Conservation (phyloP, 2,329 filamentous ascomycete genomes). For the Stagonosporopsis cucurbitacearum region DNA sequence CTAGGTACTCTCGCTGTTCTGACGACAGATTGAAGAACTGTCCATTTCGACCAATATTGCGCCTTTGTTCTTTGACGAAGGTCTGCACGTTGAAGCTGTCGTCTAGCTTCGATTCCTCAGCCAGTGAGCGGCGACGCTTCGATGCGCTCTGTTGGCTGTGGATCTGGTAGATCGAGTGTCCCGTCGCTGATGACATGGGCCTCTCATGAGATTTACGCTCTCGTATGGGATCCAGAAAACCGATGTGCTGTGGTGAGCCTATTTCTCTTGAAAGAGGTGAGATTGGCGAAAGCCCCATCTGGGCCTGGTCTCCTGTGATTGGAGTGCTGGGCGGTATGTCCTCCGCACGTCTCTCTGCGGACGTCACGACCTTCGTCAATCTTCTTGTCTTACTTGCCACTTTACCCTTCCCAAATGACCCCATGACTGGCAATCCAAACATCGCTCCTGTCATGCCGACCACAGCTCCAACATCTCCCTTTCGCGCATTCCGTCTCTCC, state of each 20-base stretch:
- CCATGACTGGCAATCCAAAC: conserved; percentile 32
- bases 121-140: conserved; percentile 24
- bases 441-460: conserved; percentile 32
- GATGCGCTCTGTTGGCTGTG: conserved; percentile 25
- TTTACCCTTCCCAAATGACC: conserved; percentile 28
- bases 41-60: conserved; percentile 29
- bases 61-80: conserved; percentile 32
- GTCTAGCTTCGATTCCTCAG: conserved; percentile 22
- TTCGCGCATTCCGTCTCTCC: conserved; percentile 27
- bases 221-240: conserved; percentile 29
- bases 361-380: conserved; percentile 15
- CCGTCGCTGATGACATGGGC: conserved; percentile 25
- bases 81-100: conserved; percentile 30
- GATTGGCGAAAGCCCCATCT: conserved; percentile 13
- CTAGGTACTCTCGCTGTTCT: conserved; percentile 30
- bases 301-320: conserved; percentile 6
- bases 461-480: conserved; percentile 23
- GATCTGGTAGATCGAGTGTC: conserved; percentile 30
- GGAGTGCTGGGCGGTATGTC: conserved; percentile 15
- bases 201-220: conserved; percentile 23
- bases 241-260: conserved; percentile 24
- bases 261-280: conserved; percentile 18
- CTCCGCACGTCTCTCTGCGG: conserved; percentile 8
- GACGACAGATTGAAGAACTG: conserved; percentile 31
- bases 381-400: conserved; percentile 10